phyloP scores from a whole-genome alignment of 2,329 filamentous ascomycete genomes.

The Penicillium nordicum region DNA sequence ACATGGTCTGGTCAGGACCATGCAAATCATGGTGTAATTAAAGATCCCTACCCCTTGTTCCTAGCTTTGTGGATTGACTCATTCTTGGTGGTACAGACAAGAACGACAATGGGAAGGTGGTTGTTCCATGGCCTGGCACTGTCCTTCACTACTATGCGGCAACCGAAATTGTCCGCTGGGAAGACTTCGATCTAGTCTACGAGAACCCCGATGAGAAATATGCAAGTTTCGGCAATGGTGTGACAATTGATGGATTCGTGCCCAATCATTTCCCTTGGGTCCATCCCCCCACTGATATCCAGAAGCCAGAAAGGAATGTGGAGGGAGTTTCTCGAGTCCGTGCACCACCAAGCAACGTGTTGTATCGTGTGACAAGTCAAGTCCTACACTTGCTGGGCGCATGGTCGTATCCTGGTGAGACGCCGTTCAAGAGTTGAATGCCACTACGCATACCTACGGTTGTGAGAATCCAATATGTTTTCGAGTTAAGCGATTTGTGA shows the following conservation, averaged over 20 bases:
- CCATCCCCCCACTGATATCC: neutral
- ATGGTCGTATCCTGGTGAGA: neutral
- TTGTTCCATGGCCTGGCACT: constrained; percentile 13
- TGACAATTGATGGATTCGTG: neutral
- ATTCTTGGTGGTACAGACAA: neutral
- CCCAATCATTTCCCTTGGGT: constrained; percentile 3
- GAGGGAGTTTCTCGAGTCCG: neutral
- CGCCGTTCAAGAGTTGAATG: neutral
- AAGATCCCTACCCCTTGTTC: neutral
- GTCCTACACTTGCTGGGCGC: neutral
- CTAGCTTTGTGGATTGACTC: neutral
- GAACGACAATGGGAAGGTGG: constrained; percentile 6
- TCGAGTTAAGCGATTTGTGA: neutral
- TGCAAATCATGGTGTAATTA: constrained; percentile 9
- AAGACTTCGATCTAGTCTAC: constrained; percentile 7
- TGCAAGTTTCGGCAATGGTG: constrained; percentile 5
- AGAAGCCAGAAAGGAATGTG: neutral
- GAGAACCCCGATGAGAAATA: constrained; percentile 1
- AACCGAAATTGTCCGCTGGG: constrained; percentile 11
- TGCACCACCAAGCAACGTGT: neutral
- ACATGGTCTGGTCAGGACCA: constrained; percentile 10
- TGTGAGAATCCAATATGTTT: neutral
- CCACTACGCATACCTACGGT: neutral
- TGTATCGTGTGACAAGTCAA: neutral
- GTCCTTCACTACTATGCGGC: constrained; percentile 13